A percentile compares a stretch with the other conserved stretches of the same genome.
Evolutionary conservation across 495 filamentous ascomycete genomes (phyloP).

Genomic region (Patellaria atrata): DNA sequence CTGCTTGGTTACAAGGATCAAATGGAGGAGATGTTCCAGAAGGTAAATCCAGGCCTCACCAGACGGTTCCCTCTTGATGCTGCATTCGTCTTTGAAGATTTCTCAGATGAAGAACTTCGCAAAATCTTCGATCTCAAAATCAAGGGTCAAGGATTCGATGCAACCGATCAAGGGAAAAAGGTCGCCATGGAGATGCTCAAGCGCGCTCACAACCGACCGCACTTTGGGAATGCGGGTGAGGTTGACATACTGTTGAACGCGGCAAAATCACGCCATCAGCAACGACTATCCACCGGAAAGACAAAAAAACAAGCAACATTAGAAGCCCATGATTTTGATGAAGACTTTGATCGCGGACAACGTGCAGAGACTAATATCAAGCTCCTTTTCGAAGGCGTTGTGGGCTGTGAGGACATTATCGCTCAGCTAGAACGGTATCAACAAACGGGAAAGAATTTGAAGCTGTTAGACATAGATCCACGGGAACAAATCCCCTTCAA

Average conservation of each 20-base stretch:
- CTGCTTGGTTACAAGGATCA: slow-evolving; percentile 65
- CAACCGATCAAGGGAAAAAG: slow-evolving; percentile 27
- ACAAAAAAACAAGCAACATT: slow-evolving; percentile 22
- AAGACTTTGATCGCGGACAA: slow-evolving; percentile 43
- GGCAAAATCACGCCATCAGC: slow-evolving; percentile 46
- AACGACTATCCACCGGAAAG: slow-evolving; percentile 26
- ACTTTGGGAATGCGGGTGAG: slow-evolving; percentile 49
- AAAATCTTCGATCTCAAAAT: slow-evolving; percentile 46
- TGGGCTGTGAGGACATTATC: slow-evolving; percentile 53
- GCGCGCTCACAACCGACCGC: slow-evolving; percentile 38
- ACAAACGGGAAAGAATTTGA: slow-evolving; percentile 37
- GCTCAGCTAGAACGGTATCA: slow-evolving; percentile 45
- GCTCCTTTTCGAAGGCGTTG: slow-evolving; percentile 47
- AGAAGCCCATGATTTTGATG: slow-evolving; percentile 54
- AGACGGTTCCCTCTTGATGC: slow-evolving; percentile 51
- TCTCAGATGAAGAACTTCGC: slow-evolving; percentile 41
- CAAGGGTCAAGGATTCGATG: slow-evolving; percentile 32
- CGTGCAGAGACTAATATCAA: slow-evolving; percentile 36
- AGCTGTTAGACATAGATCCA: slow-evolving; percentile 39
- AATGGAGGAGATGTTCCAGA: slow-evolving; percentile 66
- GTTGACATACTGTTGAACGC: slow-evolving; percentile 50
- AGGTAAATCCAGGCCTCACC: slow-evolving; percentile 60
- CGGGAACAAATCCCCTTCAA: slow-evolving; percentile 42
- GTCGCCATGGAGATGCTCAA: slow-evolving; percentile 38
- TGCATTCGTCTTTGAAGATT: slow-evolving; percentile 61